Conservation (phyloP, 306 rosid genomes). For the Phaseolus lunatus region DNA sequence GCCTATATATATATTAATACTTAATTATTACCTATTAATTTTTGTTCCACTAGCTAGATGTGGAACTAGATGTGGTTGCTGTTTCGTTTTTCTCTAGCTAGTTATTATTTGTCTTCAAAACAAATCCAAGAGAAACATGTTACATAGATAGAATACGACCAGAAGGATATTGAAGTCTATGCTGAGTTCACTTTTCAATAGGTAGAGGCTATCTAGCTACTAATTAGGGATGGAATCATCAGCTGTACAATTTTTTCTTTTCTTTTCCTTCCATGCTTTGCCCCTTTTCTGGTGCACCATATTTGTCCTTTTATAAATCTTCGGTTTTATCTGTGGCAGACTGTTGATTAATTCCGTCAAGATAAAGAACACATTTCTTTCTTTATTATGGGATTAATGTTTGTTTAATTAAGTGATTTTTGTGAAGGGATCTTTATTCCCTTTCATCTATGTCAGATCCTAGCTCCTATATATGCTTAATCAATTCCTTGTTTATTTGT, state of each 20-base stretch:
- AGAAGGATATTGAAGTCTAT: slow-evolving; percentile 31
- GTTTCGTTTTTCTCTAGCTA: neutral
- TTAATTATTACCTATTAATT: neutral
- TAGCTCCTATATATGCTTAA: neutral
- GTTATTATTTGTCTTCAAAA: slow-evolving; percentile 3
- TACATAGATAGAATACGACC: neutral
- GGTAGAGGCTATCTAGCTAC: slow-evolving; percentile 27
- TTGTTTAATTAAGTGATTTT: neutral
- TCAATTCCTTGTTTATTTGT: neutral
- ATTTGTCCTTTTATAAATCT: slow-evolving; percentile 30
- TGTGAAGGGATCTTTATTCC: slow-evolving; percentile 1
- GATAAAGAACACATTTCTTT: neutral
- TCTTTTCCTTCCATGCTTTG: neutral
- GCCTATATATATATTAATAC: slow-evolving; percentile 18
- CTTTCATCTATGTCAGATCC: neutral
- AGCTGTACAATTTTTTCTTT: neutral
- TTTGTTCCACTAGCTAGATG: neutral
- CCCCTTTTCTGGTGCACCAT: slow-evolving; percentile 37
- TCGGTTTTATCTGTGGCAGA: slow-evolving; percentile 27
- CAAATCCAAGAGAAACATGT: slow-evolving; percentile 38
- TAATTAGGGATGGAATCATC: slow-evolving; percentile 19
- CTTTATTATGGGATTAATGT: neutral
- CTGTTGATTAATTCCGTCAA: neutral
- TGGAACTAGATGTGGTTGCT: neutral
- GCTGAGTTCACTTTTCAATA: slow-evolving; percentile 33